phyloP scores from a whole-genome alignment of 2,329 filamentous ascomycete species.

The Cladosporium halotolerans region DNA sequence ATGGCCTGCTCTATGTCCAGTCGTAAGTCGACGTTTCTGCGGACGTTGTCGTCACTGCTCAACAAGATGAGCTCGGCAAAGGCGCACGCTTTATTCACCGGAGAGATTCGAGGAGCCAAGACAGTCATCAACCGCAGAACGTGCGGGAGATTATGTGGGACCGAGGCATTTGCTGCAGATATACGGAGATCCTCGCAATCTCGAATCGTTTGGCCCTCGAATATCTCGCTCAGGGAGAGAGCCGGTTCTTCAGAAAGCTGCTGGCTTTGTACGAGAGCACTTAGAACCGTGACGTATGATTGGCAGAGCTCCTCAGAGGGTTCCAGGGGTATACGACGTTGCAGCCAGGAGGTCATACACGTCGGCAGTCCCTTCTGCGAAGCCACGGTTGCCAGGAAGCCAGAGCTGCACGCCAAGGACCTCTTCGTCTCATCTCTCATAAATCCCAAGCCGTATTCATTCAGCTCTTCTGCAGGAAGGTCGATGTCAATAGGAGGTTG shows the following conservation, averaged over 20 bases:
- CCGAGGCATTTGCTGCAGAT: neutral
- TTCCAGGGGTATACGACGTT: constrained; percentile 30
- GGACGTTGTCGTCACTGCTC: constrained; percentile 23
- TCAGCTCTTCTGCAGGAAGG: neutral
- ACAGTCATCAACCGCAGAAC: neutral
- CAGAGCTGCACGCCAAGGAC: constrained; percentile 37
- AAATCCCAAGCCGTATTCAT: neutral
- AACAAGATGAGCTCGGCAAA: constrained; percentile 23
- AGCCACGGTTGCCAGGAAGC: constrained; percentile 37
- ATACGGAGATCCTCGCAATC: neutral
- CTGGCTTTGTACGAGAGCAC: constrained; percentile 5
- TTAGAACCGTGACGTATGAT: constrained; percentile 28
- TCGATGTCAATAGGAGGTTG: neutral
- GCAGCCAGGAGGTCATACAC: constrained; percentile 38
- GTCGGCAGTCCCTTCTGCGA: constrained; percentile 31
- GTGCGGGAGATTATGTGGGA: neutral
- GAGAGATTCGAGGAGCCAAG: neutral
- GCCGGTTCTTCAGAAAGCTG: neutral
- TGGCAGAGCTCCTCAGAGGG: constrained; percentile 31
- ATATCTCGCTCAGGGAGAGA: neutral
- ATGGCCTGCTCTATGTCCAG: constrained; percentile 20
- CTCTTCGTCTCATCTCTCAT: constrained; percentile 29
- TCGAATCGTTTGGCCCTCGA: neutral
- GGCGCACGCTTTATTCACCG: constrained; percentile 7
- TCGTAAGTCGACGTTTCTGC: constrained; percentile 13